phyloP scores from a whole-genome alignment of 192 early-diverging fungal species.

The Coemansia sp. region DNA sequence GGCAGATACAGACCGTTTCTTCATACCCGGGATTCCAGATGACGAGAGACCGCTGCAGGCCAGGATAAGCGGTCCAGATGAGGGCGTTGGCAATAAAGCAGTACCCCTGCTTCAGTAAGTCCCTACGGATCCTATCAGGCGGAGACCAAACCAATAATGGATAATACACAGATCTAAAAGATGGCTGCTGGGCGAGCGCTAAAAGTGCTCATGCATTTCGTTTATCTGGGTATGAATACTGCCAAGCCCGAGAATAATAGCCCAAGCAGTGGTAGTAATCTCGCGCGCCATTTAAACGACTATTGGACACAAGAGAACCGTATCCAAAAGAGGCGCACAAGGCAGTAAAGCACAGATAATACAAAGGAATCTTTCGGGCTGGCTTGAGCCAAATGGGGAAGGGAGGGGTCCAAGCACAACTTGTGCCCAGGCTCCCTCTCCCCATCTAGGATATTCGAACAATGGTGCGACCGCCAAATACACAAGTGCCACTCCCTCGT shows the following conservation, averaged over 20 bases:
- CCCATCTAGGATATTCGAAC: neutral
- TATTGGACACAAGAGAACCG: neutral
- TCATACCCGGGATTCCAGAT: neutral
- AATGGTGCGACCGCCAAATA: neutral
- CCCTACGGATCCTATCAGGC: no score
- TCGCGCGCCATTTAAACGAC: neutral
- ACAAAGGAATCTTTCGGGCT: neutral
- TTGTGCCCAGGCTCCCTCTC: neutral
- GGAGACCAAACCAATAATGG: neutral
- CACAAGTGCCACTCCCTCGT: neutral
- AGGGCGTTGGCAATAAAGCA: neutral
- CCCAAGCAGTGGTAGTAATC: neutral
- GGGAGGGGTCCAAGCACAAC: neutral
- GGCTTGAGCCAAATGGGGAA: neutral
- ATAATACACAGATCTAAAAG: neutral
- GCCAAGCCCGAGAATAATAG: neutral
- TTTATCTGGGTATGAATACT: neutral
- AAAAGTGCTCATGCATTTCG: neutral
- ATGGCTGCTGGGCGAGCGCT: neutral
- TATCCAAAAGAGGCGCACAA: neutral
- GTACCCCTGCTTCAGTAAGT: no score
- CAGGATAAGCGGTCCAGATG: neutral
- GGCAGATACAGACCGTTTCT: slow-evolving; percentile 1
- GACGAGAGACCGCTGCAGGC: neutral
- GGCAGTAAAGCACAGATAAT: neutral